phyloP scores from a whole-genome alignment of 73 alveolate species.

The Paramecium octaurelia region DNA sequence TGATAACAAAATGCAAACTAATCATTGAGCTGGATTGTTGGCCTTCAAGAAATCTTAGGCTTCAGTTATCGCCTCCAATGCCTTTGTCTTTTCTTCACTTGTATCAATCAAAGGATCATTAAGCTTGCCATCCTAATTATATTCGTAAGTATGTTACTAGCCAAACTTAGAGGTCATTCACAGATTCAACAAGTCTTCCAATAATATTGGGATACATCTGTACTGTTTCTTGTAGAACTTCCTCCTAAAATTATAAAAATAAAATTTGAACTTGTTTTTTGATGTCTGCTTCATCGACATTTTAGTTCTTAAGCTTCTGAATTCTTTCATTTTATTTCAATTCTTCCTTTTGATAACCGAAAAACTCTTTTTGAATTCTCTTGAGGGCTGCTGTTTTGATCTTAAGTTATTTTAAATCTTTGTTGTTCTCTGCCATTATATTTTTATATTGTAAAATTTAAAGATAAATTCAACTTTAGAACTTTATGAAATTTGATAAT shows the following conservation, averaged over 20 bases:
- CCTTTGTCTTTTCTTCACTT: slow-evolving; percentile 31
- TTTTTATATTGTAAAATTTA: neutral
- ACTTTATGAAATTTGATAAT: neutral
- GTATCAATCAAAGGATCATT: slow-evolving; percentile 13
- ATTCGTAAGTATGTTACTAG: neutral
- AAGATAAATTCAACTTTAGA: neutral
- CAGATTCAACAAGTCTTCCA: slow-evolving; percentile 38
- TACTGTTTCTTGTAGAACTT: slow-evolving; percentile 46
- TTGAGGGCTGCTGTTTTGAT: slow-evolving; percentile 15
- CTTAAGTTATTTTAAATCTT: slow-evolving; percentile 21
- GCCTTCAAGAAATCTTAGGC: neutral
- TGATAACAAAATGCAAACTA: neutral
- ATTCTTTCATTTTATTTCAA: slow-evolving; percentile 32
- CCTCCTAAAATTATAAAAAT: neutral
- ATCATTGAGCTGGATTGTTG: slow-evolving; percentile 45
- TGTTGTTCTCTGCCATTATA: slow-evolving; percentile 46
- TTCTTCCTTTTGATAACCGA: slow-evolving; percentile 32
- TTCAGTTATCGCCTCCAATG: neutral
- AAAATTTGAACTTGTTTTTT: slow-evolving; percentile 26
- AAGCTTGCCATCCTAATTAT: neutral
- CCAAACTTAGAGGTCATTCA: slow-evolving; percentile 16
- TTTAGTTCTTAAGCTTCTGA: neutral
- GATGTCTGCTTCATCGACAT: slow-evolving; percentile 45
- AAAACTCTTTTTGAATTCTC: slow-evolving; percentile 36
- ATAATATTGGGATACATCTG: slow-evolving; percentile 42